These are phyloP conservation scores for Echites panduratus DNA, from an alignment of 257 asterid genomes.

Conservation along the genomic window DNA sequence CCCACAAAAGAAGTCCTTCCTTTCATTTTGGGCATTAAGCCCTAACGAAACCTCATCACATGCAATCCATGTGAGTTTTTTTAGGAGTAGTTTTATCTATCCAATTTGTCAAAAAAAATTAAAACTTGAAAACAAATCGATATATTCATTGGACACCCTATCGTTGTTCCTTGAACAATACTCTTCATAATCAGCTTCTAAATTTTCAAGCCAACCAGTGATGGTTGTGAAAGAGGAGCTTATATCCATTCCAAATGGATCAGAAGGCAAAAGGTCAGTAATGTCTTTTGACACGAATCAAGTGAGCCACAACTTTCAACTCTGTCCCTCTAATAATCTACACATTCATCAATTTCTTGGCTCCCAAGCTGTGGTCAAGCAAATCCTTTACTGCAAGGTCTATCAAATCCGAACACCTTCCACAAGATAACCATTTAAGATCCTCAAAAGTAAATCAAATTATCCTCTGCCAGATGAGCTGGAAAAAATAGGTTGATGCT, in stretches of 20 bases:
- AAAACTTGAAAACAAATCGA: slow-evolving; percentile 46
- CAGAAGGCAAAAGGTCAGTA: too few species aligned
- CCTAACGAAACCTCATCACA: too few species aligned
- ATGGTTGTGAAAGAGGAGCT: slow-evolving; percentile 65
- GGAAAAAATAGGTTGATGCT: too few species aligned
- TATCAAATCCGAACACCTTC: slow-evolving; percentile 45
- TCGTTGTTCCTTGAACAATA: slow-evolving; percentile 25
- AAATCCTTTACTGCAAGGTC: slow-evolving; percentile 36
- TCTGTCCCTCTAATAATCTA: slow-evolving; percentile 30
- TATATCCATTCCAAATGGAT: slow-evolving; percentile 87
- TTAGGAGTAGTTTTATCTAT: too few species aligned
- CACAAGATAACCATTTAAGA: slow-evolving; percentile 49
- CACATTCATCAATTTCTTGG: slow-evolving; percentile 36
- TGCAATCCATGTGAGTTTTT: too few species aligned
- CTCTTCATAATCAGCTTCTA: slow-evolving; percentile 53
- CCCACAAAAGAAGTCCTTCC: too few species aligned
- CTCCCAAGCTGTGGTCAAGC: slow-evolving; percentile 27
- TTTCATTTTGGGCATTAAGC: too few species aligned
- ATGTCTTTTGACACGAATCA: slow-evolving; percentile 48
- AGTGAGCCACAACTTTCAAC: slow-evolving; percentile 36
- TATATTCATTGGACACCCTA: slow-evolving; percentile 30
- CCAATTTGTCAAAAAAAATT: slow-evolving; percentile 44
- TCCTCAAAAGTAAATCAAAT: slow-evolving; percentile 51
- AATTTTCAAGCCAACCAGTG: slow-evolving; percentile 69
- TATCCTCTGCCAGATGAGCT: slow-evolving; percentile 54